These are phyloP conservation scores for Sisymbrium irio DNA, from an alignment of 345 rosid genomes.

Conservation along the genomic window DNA sequence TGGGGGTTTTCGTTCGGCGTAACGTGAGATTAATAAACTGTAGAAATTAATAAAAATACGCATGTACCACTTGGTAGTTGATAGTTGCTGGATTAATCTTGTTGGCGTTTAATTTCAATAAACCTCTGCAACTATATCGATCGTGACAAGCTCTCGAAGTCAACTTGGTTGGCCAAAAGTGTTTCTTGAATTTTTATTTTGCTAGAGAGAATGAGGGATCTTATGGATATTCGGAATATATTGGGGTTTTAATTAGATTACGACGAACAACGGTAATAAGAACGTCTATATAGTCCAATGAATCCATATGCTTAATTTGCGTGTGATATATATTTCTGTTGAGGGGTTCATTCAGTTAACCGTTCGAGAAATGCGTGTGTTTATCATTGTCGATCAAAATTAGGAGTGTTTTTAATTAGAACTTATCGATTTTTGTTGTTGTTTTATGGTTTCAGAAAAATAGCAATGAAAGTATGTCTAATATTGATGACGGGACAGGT, in stretches of 20 bases:
- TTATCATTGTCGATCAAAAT: not conserved
- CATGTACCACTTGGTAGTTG: not conserved
- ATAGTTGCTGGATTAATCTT: not conserved
- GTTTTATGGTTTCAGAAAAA: no score
- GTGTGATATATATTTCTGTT: no score
- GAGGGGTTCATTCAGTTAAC: no score
- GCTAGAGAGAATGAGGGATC: not conserved
- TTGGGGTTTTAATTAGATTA: not conserved
- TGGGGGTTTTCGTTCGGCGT: not conserved
- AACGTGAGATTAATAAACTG: not conserved
- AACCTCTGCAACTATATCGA: not conserved
- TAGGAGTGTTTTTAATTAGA: not conserved
- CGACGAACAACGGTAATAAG: not conserved
- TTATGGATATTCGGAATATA: constrained; percentile 18
- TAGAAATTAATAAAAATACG: not conserved
- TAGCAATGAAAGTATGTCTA: not conserved
- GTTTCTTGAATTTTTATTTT: not conserved
- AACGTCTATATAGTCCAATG: not conserved
- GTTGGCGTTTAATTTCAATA: not conserved
- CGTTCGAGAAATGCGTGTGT: not conserved
- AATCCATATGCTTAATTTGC: no score
- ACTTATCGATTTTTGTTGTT: no score
- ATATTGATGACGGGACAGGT: not conserved
- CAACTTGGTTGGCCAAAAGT: constrained; percentile 5
- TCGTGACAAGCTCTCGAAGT: constrained; percentile 7